These are phyloP conservation scores for Ustilago curta DNA, from an alignment of 1,284 basidiomycete genomes.

Conservation along the genomic window DNA sequence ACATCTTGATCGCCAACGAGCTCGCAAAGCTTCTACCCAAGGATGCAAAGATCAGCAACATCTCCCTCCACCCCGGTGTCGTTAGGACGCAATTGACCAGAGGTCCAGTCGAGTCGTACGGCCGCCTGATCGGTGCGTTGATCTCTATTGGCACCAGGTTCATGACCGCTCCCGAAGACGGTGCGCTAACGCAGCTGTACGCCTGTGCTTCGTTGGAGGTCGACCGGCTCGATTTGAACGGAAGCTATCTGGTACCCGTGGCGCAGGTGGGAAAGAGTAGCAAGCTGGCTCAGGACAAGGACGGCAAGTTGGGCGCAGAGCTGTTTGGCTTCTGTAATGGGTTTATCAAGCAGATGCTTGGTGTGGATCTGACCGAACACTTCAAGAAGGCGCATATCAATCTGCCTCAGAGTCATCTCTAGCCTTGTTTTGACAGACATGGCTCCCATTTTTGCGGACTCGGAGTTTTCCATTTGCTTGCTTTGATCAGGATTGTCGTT, in stretches of 20 bases:
- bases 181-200: constrained; percentile 67
- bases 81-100: constrained; percentile 30
- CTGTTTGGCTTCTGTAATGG: constrained; percentile 46
- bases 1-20: constrained; percentile 57
- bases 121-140: constrained; percentile 24
- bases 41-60: constrained; percentile 35
- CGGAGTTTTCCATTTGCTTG: no score
- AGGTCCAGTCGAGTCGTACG: constrained; percentile 44
- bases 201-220: constrained; percentile 65
- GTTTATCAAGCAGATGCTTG: constrained; percentile 46
- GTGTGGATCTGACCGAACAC: constrained; percentile 30
- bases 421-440: background rate
- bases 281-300: constrained; percentile 38
- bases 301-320: constrained; percentile 39
- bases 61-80: constrained; percentile 52
- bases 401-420: constrained; percentile 41
- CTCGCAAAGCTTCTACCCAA: constrained; percentile 36
- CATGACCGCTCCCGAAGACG: constrained; percentile 53
- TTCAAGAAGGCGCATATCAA: constrained; percentile 31
- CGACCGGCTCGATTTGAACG: constrained; percentile 54
- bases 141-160: constrained; percentile 35
- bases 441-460: no score
- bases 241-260: constrained; percentile 61
- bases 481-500: no score
- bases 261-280: constrained; percentile 53